phyloP scores from a whole-genome alignment of 768 basidiomycete genomes.

The Megacollybia marginata region DNA sequence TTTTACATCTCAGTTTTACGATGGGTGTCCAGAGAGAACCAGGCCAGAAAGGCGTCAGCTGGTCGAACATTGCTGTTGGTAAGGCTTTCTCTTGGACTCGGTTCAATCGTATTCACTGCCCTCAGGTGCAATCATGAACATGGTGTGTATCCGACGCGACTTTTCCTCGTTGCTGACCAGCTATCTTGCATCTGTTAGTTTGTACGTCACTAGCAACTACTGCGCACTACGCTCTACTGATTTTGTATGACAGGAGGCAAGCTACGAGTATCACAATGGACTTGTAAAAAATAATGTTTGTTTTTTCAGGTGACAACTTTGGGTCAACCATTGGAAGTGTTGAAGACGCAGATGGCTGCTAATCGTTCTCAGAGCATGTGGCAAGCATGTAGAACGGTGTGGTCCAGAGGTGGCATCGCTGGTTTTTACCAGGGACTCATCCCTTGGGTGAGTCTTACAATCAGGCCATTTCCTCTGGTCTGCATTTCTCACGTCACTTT shows the following conservation, averaged over 20 bases:
- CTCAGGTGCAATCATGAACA: slow-evolving; percentile 94
- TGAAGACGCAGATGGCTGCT: slow-evolving; percentile 99
- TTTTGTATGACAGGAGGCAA: slow-evolving; percentile 54
- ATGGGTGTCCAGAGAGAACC: slow-evolving; percentile 86
- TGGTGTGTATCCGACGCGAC: slow-evolving; percentile 48
- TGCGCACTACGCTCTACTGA: no score
- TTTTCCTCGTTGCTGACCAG: neutral
- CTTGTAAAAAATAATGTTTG: neutral
- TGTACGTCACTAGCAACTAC: slow-evolving; percentile 29
- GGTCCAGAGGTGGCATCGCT: slow-evolving; percentile 80
- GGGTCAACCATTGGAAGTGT: slow-evolving; percentile 94
- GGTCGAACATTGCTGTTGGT: slow-evolving; percentile 96
- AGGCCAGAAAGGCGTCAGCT: slow-evolving; percentile 86
- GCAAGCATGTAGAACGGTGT: slow-evolving; percentile 78
- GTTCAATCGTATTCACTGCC: slow-evolving; percentile 13
- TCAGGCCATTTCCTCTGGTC: neutral
- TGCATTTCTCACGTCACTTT: slow-evolving; percentile 1
- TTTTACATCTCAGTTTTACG: slow-evolving; percentile 13
- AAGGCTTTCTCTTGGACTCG: slow-evolving; percentile 22
- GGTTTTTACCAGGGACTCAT: slow-evolving; percentile 99
- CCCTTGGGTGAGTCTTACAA: slow-evolving; percentile 89
- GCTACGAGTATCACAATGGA: slow-evolving; percentile 11
- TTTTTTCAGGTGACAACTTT: slow-evolving; percentile 81
- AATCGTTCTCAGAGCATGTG: slow-evolving; percentile 89
- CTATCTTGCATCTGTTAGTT: slow-evolving; percentile 29